A percentile compares a stretch with the other conserved stretches of the same genome.
Evolutionary conservation across 176 grass and related monocot species (phyloP).

Genomic region (Phragmites australis): DNA sequence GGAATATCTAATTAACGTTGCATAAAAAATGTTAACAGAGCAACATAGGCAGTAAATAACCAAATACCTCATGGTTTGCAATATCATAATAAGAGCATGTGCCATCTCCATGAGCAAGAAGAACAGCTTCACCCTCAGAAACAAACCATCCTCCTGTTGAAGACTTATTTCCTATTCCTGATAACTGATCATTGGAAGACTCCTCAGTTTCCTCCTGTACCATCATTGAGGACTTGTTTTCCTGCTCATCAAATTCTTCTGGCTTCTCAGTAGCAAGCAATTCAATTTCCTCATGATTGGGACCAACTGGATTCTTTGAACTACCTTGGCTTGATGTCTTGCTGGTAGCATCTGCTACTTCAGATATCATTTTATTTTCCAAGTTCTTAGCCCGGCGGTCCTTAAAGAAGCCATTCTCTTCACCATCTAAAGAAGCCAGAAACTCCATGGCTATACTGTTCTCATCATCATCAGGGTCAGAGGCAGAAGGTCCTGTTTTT

Average conservation of each 20-base stretch:
- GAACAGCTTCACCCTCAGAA: conserved; percentile 88
- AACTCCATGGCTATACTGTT: conserved; percentile 81
- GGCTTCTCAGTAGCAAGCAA: conserved; percentile 64
- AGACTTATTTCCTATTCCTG: conserved; percentile 74
- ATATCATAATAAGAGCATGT: conserved; percentile 98
- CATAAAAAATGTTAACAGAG: neutral
- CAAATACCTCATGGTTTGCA: conserved; percentile 79
- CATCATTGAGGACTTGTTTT: conserved; percentile 48
- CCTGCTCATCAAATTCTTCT: conserved; percentile 76
- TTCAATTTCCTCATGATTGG: conserved; percentile 54
- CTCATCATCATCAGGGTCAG: conserved; percentile 38
- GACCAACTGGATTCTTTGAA: conserved; percentile 49
- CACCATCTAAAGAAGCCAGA: conserved; percentile 76
- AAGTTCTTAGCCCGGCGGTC: conserved; percentile 46
- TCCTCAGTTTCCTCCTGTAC: conserved; percentile 65
- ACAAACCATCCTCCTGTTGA: conserved; percentile 95
- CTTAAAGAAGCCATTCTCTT: conserved; percentile 52
- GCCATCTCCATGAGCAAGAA: conserved; percentile 87
- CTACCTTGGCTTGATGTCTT: conserved; percentile 50
- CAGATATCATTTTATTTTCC: conserved; percentile 36
- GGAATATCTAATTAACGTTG: neutral
- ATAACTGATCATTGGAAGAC: conserved; percentile 53
- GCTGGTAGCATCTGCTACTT: conserved; percentile 42
- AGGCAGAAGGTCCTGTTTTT: conserved; percentile 10
- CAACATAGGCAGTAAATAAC: conserved; percentile 6